Evolutionary conservation across 1,139 yeast genomes (phyloP), one percentile per base, ranked within the genome.

Genomic region (Geotrichum restrictum): DNA sequence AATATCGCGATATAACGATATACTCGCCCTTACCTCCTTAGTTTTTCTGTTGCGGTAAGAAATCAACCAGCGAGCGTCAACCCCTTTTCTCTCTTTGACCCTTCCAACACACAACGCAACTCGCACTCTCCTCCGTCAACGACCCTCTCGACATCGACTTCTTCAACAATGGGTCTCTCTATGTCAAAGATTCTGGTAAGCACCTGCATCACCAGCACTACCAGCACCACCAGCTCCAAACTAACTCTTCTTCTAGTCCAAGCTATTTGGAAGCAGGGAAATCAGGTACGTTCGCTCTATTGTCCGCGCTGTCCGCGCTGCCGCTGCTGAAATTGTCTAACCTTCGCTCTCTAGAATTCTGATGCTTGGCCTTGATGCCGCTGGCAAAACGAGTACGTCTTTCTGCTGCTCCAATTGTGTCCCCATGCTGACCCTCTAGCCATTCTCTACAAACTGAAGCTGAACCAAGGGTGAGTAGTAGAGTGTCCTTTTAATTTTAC

Each of bases 321-420:
- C n/a, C n/a, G n/a, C n/a, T n/a, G n/a, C n/a, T n/a, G n/a, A n/a
- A n/a, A n/a, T n/a, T n/a, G n/a, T n/a, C n/a, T n/a, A n/a, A n/a
- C n/a, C n/a, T n/a, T n/a, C n/a, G n/a, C n/a, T n/a, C n/a, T n/a
- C n/a, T 48, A 73, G 94, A 67, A 84, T 89, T 66, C 77, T 89
- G 62, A 88, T 89, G 96, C 79, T 89, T 59, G 97, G 97, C 14
- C 77, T 88, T 59, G 96, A 88, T 68, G 88, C 89, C 61, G 96
- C 96, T 3, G 96, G 96, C 49, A 88, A 88, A 69, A 88, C 96
- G 13, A 87, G 85, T 73, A 67, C 56, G 75, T 69, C 40, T 2
- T n/a, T 4, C 22, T 8, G 32, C n/a, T 29, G 22, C 22, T 16
- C 22, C 8, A 8, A 21, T 36, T 21, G 38, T 21, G 19, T 24